Evolutionary conservation across 257 asterid genomes (phyloP).

Genomic region (Echites panduratus): DNA sequence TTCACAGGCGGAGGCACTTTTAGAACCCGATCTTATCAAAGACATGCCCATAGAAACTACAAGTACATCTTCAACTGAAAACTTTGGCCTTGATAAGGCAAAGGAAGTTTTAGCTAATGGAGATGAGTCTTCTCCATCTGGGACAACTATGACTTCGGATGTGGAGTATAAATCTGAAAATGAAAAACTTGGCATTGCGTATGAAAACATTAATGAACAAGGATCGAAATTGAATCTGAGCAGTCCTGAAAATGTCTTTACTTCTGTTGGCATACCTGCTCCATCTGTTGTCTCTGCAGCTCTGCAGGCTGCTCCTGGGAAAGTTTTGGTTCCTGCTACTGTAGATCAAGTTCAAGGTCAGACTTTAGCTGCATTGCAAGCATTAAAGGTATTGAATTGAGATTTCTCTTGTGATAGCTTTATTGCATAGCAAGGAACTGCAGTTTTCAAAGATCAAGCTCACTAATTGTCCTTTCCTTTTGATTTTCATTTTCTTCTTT

Average conservation of each 20-base stretch:
- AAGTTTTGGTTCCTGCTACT: conserved; percentile 91
- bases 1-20: conserved; percentile 32
- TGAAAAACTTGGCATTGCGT: conserved; percentile 36
- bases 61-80: conserved; percentile 32
- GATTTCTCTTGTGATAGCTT: neutral
- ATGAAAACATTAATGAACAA: conserved; percentile 32
- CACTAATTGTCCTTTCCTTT: neutral
- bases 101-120: conserved; percentile 32
- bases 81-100: conserved; percentile 18
- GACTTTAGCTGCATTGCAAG: conserved; percentile 88
- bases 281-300: conserved; percentile 79
- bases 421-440: neutral
- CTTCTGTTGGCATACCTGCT: conserved; percentile 93
- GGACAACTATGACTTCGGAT: conserved; percentile 29
- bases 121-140: conserved; percentile 33
- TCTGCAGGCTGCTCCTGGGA: conserved; percentile 68
- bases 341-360: conserved; percentile 89
- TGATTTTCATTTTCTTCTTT: neutral
- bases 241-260: conserved; percentile 47
- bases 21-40: conserved; percentile 33
- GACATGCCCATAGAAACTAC: conserved; percentile 32
- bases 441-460: neutral
- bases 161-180: conserved; percentile 31
- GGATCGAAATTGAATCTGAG: conserved; percentile 36
- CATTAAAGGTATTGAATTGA: conserved; percentile 39